Evolutionary conservation across 1,139 yeast genomes (phyloP).

Genomic region (Sugiyamaella castrensis): DNA sequence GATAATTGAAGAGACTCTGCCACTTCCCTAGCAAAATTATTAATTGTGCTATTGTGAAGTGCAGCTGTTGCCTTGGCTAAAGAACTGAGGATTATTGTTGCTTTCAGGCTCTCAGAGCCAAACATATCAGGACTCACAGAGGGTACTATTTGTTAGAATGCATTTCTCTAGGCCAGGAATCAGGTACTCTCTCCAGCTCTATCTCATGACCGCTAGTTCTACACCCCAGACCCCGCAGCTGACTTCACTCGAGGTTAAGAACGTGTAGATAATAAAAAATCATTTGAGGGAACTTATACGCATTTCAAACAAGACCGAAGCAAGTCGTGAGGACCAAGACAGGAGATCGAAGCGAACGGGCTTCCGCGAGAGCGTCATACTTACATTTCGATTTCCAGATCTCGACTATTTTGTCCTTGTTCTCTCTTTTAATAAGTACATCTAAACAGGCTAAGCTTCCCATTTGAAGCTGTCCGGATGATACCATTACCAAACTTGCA

Average conservation of each 20-base stretch:
- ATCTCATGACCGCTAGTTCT: too few relatives aligned
- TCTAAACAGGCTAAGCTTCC: background rate
- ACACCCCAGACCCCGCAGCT: too few relatives aligned
- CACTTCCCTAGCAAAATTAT: constrained; percentile 14
- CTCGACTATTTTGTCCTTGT: background rate
- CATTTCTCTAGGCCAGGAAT: too few relatives aligned
- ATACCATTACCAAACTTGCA: background rate
- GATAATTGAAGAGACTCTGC: constrained; percentile 27
- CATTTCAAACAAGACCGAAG: too few relatives aligned
- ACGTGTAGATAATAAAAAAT: too few relatives aligned
- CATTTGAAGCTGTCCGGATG: background rate
- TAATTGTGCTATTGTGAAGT: background rate
- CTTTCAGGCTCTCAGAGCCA: constrained; percentile 11
- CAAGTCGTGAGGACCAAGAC: too few relatives aligned
- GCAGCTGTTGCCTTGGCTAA: background rate
- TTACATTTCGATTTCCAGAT: constrained; percentile 6
- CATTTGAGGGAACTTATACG: too few relatives aligned
- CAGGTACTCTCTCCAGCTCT: too few relatives aligned
- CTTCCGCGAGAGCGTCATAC: too few relatives aligned
- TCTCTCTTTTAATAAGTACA: background rate
- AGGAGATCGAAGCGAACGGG: too few relatives aligned
- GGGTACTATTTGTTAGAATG: constrained; percentile 15
- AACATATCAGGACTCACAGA: constrained; percentile 14
- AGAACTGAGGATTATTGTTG: constrained; percentile 20
- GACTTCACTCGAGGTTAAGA: too few relatives aligned